Evolutionary conservation across 257 asterid species (phyloP), one percentile per base, ranked within the genome.

Genomic region (Fraxinus pennsylvanica): DNA sequence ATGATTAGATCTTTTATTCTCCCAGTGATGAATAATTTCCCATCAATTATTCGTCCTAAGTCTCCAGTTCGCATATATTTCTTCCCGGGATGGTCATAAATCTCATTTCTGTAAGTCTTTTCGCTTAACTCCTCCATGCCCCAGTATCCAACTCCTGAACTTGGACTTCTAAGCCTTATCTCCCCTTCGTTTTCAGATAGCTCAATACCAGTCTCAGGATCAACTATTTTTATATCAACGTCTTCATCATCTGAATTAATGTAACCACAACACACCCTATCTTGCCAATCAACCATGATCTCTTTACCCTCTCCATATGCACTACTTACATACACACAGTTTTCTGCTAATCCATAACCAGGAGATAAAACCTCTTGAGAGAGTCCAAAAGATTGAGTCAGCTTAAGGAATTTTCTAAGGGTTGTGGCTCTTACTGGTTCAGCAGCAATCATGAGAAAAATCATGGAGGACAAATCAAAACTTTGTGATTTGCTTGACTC

Each of bases 331-430:
- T 81, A 88, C 21, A 91, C 94, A 80, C 94, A 90, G 38, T 90
- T 91, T 77, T 91, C 96, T 15, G 96, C 96, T 77, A 91, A 81
- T 74, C 96, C 96, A 65, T 91, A 91, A 41, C 96, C 94, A 9
- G 93, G 96, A 17, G 94, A 92, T 85, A 85, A 87, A 6, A 84
- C 89, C 76, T 82, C 84, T 80, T 82, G 84, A 59, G 91, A 79
- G 75, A 91, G 87, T 9, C 92, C 96, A 47, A 87, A 91, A 52
- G 87, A 84, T 67, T 77, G 54, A 29, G 94, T 82, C 59, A 89
- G 68, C 81, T 88, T 89, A 54, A 91, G 75, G 78, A 91, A 91
- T 80, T 81, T 85, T 72, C 84, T 88, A 80, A 91, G 68, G 65
- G 92, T 85, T 10, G 43, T 36, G 36, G 86, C 83, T 78, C 97